Conservation (phyloP, 164 flowering plant species). For the Macadamia tetraphylla region DNA sequence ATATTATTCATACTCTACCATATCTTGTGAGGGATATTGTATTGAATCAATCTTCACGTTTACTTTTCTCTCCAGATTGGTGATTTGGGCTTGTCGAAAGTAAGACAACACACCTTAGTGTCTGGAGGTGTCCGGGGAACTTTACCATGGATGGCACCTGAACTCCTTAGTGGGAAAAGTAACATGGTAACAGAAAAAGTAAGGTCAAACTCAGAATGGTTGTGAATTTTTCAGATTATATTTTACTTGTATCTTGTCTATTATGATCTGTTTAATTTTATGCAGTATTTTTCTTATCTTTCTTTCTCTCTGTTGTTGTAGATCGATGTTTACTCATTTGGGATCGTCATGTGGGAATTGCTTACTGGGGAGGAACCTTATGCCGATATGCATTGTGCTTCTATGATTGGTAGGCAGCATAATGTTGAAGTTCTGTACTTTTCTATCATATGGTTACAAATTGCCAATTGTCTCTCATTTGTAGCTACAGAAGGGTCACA, state of each 20-base stretch:
- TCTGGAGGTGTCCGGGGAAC: slow-evolving; percentile 99
- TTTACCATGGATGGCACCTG: slow-evolving; percentile 99
- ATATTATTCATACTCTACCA: not conserved
- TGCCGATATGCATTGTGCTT: slow-evolving; percentile 85
- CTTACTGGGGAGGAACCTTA: slow-evolving; percentile 98
- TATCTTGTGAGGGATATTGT: not conserved
- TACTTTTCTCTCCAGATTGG: slow-evolving; percentile 55
- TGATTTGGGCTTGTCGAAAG: slow-evolving; percentile 92
- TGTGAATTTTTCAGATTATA: not conserved
- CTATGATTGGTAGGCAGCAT: slow-evolving; percentile 66
- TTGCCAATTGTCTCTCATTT: not conserved
- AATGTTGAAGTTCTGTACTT: not conserved
- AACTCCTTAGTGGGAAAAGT: slow-evolving; percentile 89
- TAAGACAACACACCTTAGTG: slow-evolving; percentile 83
- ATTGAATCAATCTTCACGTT: not conserved
- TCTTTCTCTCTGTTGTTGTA: slow-evolving; percentile 20
- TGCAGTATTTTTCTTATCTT: not conserved
- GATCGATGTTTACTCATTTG: slow-evolving; percentile 97
- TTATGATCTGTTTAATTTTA: not conserved
- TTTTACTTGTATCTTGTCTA: not conserved
- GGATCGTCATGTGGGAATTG: slow-evolving; percentile 96
- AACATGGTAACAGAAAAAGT: slow-evolving; percentile 95
- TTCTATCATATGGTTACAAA: not conserved
- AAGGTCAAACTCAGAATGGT: slow-evolving; percentile 5
- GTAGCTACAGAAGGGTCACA: not conserved